phyloP scores from a whole-genome alignment of 768 basidiomycete species.

The Phaeolepiota aurea region DNA sequence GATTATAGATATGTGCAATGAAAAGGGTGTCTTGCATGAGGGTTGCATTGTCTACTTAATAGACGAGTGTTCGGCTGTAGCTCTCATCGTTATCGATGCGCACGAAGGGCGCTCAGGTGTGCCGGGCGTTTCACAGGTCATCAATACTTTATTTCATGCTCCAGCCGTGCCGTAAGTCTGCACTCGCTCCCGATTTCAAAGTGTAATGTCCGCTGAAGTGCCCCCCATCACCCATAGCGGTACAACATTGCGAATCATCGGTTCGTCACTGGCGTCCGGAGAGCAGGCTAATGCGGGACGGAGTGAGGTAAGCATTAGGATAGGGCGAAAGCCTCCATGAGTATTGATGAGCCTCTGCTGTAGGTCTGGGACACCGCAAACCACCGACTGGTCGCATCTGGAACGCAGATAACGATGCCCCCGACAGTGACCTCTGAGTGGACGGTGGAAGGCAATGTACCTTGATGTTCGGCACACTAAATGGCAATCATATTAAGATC shows the following conservation, averaged over 20 bases:
- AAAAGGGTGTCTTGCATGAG: conserved; percentile 25
- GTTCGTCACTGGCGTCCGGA: conserved; percentile 24
- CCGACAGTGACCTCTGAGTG: too few species aligned
- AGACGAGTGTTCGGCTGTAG: conserved; percentile 38
- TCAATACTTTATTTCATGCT: conserved; percentile 38
- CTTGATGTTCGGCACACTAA: too few species aligned
- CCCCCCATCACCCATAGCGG: conserved; percentile 26
- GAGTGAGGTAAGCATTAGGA: conserved; percentile 25
- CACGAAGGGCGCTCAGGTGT: conserved; percentile 18
- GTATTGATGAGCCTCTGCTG: too few species aligned
- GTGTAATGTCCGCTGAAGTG: too few species aligned
- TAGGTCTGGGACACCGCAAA: conserved; percentile 34
- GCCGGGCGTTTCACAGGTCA: conserved; percentile 33
- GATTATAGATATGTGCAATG: conserved; percentile 36
- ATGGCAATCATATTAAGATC: too few species aligned
- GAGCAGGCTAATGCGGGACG: conserved; percentile 20
- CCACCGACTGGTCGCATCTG: conserved; percentile 8
- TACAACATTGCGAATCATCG: conserved; percentile 32
- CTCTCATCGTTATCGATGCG: conserved; percentile 25
- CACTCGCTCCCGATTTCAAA: neutral
- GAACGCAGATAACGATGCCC: neutral
- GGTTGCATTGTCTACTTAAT: conserved; percentile 35
- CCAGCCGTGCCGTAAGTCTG: conserved; percentile 25
- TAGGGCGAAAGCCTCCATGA: too few species aligned
- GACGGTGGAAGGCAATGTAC: too few species aligned